Evolutionary conservation across 2,329 filamentous ascomycete species (phyloP).

Genomic region (Chalaropsis ovoidea): DNA sequence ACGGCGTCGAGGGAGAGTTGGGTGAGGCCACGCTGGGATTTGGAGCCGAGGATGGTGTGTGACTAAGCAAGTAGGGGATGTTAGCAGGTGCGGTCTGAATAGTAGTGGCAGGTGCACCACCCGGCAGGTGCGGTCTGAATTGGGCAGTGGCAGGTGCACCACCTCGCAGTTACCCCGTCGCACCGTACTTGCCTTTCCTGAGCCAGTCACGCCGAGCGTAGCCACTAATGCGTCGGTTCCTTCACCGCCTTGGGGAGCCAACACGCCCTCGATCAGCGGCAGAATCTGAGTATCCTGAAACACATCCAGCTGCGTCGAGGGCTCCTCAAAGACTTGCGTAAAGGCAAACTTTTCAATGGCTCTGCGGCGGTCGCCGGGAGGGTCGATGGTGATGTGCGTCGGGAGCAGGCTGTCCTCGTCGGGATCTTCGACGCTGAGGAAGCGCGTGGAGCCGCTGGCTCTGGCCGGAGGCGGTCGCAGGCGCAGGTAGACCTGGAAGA

Average conservation of each 20-base stretch:
- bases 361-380: constrained; percentile 73
- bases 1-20: constrained; percentile 85
- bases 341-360: constrained; percentile 92
- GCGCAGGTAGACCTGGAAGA: constrained; percentile 88
- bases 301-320: constrained; percentile 72
- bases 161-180: not conserved
- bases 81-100: constrained; percentile 1
- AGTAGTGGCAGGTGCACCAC: too few species aligned
- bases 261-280: constrained; percentile 66
- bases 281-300: constrained; percentile 71
- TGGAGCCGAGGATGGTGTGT: constrained; percentile 88
- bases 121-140: not conserved
- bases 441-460: constrained; percentile 47
- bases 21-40: constrained; percentile 74
- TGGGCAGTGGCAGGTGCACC: not conserved
- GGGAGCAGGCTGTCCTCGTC: constrained; percentile 35
- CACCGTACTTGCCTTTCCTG: constrained; percentile 63
- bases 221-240: constrained; percentile 83
- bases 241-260: constrained; percentile 56
- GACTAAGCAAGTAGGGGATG: constrained; percentile 47
- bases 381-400: constrained; percentile 66
- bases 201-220: constrained; percentile 87
- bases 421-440: constrained; percentile 63
- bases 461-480: constrained; percentile 51
- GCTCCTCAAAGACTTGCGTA: constrained; percentile 83